Base-by-base conservation (phyloP, 768 basidiomycete genomes). In the Auricularia sp. region DNA sequence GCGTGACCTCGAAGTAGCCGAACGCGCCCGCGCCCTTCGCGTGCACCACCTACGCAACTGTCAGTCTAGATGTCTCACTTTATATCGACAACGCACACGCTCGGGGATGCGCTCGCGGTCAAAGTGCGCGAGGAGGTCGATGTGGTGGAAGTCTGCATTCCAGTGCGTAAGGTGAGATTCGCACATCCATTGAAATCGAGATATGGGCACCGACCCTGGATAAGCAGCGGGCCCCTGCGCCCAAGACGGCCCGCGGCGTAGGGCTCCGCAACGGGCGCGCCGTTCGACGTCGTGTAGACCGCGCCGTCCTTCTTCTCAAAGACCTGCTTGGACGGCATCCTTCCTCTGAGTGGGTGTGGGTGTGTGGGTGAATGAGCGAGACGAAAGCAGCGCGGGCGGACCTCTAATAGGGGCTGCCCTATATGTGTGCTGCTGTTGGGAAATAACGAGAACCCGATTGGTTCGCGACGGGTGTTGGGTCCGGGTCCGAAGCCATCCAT, bases 21-120 rank as follows among this genome's bases (percentile, higher is more conserved):
- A 97, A 94, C 35, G 93, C 94, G 68, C 91, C 93, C 14, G 56
- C 89, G 64, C 90, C 95, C 74, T 93, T 96, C 67, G 93, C 92
- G 72, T 94, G 93, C 62, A 94, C 74, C 84, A 88, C 93, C 73
- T 68, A 69, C 71, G 71, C 72, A 66, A 80, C 68, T 12, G 47
- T 7, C 4, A 64, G 54, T 61, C 3, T 18, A 14, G 51, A 79
- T 84, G 68, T 74, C 87, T 93, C 68, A 91, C 88, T 75, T 93
- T 91, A 81, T 96, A 93, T 16, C 95, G 79, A 77, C 93, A 39
- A 68, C 67, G n/a, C 92, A 59, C 56, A 35, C 56, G 56, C 34
- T 59, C 56, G 1, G 56, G 96, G 71, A 98, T 96, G 74, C 96
- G 89, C 76, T 97, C 94, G 66, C 91, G 87, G 74, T 92, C 91